Evolutionary conservation across 2,329 filamentous ascomycete genomes (phyloP).

Genomic region (Tothia fuscella): DNA sequence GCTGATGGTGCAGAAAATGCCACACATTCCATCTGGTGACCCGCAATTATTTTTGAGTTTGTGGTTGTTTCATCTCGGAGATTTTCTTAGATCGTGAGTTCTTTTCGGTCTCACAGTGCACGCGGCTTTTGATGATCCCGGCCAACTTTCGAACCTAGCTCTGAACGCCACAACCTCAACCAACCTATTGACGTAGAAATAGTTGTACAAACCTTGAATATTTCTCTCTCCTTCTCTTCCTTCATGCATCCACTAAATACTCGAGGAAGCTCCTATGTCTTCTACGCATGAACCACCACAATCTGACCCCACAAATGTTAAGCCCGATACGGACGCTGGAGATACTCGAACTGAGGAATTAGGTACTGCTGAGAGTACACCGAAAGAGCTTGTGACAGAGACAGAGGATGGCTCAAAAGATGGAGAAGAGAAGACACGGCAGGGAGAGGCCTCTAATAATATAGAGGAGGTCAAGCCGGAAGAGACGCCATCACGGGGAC

Average conservation of each 20-base stretch:
- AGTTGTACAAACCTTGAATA: too few relatives aligned
- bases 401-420: neutral
- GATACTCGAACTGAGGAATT: too few relatives aligned
- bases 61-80: too few relatives aligned
- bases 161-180: too few relatives aligned
- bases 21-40: conserved; percentile 12
- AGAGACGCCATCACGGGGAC: too few relatives aligned
- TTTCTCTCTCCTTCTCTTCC: neutral
- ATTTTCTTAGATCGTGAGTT: too few relatives aligned
- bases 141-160: too few relatives aligned
- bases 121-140: conserved; percentile 3
- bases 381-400: conserved; percentile 1
- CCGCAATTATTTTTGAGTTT: too few relatives aligned
- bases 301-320: conserved; percentile 1
- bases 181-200: too few relatives aligned
- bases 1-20: conserved; percentile 12
- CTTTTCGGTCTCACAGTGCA: too few relatives aligned
- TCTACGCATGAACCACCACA: conserved; percentile 7
- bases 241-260: neutral
- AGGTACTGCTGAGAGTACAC: too few relatives aligned
- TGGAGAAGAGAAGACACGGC: neutral
- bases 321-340: too few relatives aligned
- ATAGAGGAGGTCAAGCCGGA: neutral
- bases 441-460: neutral
- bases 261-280: conserved; percentile 3